Evolutionary conservation across 208 protist genomes (phyloP), one percentile per base, ranked within the genome.

Genomic region (Leishmania major): DNA sequence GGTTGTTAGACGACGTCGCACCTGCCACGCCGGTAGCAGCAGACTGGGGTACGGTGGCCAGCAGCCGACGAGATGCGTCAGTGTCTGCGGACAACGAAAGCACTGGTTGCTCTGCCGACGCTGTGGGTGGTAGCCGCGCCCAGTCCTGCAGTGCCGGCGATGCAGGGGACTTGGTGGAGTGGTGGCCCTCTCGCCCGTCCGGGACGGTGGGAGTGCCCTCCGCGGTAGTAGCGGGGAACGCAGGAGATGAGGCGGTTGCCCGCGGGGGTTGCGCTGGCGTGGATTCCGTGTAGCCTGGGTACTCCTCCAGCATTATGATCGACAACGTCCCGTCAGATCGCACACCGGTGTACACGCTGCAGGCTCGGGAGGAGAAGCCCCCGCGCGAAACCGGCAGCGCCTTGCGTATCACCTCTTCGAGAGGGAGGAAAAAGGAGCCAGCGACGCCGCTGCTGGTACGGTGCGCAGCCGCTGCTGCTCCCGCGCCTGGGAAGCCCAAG

Each of bases 301-400:
- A 79, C 19, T 79, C 77, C 77, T 79, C 77, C 72, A 85, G 40
- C 77, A 81, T 75, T 6, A 81, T 45, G 25, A 81, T 47, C n/a
- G 77, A 76, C 47, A 82, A 49, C 35, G 71, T 81, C 19, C 78
- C 77, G 37, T 79, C 77, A 37, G 57, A 47, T 25, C 77, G 77
- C 73, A 85, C 60, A 25, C 64, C 73, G 11, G 77, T 82, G 43
- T 71, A 82, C 40, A 85, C 64, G 67, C 77, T 81, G 64, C 72
- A 81, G 19, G 67, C 60, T 35, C 79, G 60, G 19, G 64, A 69
- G 75, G 51, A 78, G 77, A 78, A 85, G 25, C 77, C 73, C 37
- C 66, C 82, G 64, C 82, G 69, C 11, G 31, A 64, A 45, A 85
- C 62, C 19, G 82, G 82, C 8, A 81, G 28, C 22, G 72, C 79